Percentiles rank a stretch among this genome's conserved stretches.
These are phyloP conservation scores for Nemania serpens DNA, from an alignment of 2,329 filamentous ascomycete genomes.

Conservation along the genomic window DNA sequence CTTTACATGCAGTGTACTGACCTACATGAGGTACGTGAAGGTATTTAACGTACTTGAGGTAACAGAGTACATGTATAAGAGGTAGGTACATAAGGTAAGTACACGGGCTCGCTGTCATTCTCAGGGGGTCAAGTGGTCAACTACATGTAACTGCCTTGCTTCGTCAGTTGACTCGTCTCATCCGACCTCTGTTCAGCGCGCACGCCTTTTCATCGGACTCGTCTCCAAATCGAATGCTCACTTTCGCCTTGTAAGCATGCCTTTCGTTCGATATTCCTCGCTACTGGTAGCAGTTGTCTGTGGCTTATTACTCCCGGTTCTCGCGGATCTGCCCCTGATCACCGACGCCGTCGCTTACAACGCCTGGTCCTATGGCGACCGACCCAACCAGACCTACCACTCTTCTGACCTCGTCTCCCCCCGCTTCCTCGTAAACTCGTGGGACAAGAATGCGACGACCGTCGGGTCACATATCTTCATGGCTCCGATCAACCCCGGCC, in stretches of 20 bases:
- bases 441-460: conserved; percentile 28
- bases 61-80: no score
- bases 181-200: no score
- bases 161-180: background rate
- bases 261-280: conserved; percentile 12
- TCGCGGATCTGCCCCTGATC: conserved; percentile 26
- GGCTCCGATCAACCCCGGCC: conserved; percentile 15
- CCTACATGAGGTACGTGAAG: no score
- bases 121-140: no score
- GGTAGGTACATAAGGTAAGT: no score
- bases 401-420: conserved; percentile 30
- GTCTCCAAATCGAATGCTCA: background rate
- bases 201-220: background rate
- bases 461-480: conserved; percentile 32
- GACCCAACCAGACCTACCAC: conserved; percentile 33
- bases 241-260: conserved; percentile 12
- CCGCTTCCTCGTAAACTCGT: conserved; percentile 30
- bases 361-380: conserved; percentile 28
- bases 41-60: no score
- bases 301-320: conserved; percentile 9
- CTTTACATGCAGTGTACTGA: no score
- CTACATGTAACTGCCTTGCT: no score
- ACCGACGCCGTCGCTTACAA: conserved; percentile 29
- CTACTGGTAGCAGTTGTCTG: conserved; percentile 14
- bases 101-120: no score